phyloP scores from a whole-genome alignment of 805 yeast genomes.

The Myxozyma neglecta region DNA sequence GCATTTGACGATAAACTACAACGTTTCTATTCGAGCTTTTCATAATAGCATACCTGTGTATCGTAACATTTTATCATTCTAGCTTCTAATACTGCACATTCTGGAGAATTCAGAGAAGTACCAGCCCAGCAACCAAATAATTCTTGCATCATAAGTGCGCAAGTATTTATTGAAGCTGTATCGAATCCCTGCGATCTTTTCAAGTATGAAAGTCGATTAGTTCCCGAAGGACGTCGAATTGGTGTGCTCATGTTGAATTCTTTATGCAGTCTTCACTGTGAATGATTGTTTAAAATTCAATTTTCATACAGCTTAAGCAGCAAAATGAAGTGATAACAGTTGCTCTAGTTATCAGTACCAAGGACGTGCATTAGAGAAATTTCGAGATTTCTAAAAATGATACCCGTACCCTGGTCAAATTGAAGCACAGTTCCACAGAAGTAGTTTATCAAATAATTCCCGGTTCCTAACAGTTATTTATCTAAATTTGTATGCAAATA shows the following conservation, averaged over 20 bases:
- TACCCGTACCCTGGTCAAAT: no score
- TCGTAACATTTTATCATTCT: constrained; percentile 24
- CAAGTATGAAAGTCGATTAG: constrained; percentile 13
- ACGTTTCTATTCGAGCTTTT: no score
- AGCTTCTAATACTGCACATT: constrained; percentile 18
- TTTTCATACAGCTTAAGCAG: neutral
- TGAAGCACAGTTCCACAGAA: no score
- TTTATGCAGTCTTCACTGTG: neutral
- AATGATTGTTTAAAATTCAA: no score
- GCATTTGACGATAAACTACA: no score
- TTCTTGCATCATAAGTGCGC: constrained; percentile 20
- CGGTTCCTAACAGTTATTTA: no score
- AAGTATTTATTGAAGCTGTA: constrained; percentile 9
- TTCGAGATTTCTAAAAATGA: no score
- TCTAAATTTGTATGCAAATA: no score
- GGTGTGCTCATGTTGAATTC: neutral
- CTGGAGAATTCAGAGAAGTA: constrained; percentile 18
- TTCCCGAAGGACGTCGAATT: constrained; percentile 7
- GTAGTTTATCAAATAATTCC: no score
- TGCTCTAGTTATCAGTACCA: no score
- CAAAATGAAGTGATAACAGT: no score
- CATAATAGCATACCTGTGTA: neutral
- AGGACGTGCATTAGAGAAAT: no score
- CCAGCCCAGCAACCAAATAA: constrained; percentile 34
- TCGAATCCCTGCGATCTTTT: constrained; percentile 9